Conservation (phyloP, 257 asterid genomes). For the Nicotiana tabacum region DNA sequence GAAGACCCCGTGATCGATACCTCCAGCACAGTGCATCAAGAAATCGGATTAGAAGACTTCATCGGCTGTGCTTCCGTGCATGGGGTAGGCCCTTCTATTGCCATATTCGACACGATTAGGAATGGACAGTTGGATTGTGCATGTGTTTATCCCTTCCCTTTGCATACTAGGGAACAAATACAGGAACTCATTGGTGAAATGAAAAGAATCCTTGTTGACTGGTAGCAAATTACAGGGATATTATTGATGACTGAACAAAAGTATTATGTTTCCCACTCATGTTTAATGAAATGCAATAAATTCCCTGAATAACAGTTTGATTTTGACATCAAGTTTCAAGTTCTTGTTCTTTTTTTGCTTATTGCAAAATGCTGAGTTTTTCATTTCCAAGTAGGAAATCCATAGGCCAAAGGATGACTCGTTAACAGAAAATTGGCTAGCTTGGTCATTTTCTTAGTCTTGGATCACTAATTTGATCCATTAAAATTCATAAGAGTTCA, state of each 20-base stretch:
- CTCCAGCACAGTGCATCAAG: slow-evolving; percentile 24
- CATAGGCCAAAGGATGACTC: too few relatives aligned
- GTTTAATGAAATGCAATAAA: background rate
- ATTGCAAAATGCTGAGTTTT: background rate
- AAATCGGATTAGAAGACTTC: slow-evolving; percentile 64
- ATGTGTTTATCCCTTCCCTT: slow-evolving; percentile 75
- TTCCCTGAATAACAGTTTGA: background rate
- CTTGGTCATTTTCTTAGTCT: too few relatives aligned
- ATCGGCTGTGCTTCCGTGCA: slow-evolving; percentile 72
- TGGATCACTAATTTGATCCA: too few relatives aligned
- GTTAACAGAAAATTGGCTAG: too few relatives aligned
- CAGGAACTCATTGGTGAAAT: slow-evolving; percentile 51
- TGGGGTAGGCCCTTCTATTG: slow-evolving; percentile 85
- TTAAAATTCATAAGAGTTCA: too few relatives aligned
- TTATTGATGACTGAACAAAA: background rate
- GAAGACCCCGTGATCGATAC: slow-evolving; percentile 53
- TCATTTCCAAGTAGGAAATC: background rate
- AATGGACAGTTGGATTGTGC: slow-evolving; percentile 66
- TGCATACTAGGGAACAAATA: slow-evolving; percentile 89
- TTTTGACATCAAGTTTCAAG: background rate
- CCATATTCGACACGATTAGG: slow-evolving; percentile 60
- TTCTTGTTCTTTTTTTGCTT: background rate
- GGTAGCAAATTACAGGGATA: slow-evolving; percentile 8
- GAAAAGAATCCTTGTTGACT: slow-evolving; percentile 40
- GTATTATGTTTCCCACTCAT: background rate